phyloP scores from a whole-genome alignment of 345 rosid species.

The Dimocarpus longan region DNA sequence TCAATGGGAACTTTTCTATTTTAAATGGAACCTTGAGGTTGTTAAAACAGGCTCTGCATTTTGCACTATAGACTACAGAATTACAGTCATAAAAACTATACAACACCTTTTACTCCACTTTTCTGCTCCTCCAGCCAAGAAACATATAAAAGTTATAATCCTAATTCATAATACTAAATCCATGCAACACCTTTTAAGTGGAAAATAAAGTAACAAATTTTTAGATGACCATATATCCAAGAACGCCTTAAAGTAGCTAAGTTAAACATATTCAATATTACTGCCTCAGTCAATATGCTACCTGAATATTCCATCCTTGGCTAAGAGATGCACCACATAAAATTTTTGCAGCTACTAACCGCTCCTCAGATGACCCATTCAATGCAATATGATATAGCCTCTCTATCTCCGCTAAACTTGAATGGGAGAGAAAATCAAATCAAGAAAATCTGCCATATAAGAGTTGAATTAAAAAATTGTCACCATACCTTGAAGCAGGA shows the following conservation, averaged over 20 bases:
- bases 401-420: conserved; percentile 64
- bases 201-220: too few species aligned
- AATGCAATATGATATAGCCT: conserved; percentile 59
- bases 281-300: conserved; percentile 18
- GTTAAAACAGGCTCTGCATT: neutral
- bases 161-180: neutral
- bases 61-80: neutral
- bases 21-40: neutral
- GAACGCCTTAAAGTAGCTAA: conserved; percentile 11
- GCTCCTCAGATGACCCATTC: conserved; percentile 56
- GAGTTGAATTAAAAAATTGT: conserved; percentile 20
- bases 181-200: neutral
- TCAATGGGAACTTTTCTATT: neutral
- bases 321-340: conserved; percentile 67
- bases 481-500: conserved; percentile 59
- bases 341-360: conserved; percentile 60
- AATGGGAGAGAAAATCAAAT: conserved; percentile 30
- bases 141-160: neutral
- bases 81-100: neutral
- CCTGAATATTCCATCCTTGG: conserved; percentile 80
- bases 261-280: conserved; percentile 5
- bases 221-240: neutral
- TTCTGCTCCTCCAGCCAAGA: neutral
- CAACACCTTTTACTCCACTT: neutral
- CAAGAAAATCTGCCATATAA: neutral